Percentiles rank a stretch among this genome's conserved stretches.
These are phyloP conservation scores for Globisporangium irregulare DNA, from an alignment of 352 stramenopile species.

Conservation along the genomic window DNA sequence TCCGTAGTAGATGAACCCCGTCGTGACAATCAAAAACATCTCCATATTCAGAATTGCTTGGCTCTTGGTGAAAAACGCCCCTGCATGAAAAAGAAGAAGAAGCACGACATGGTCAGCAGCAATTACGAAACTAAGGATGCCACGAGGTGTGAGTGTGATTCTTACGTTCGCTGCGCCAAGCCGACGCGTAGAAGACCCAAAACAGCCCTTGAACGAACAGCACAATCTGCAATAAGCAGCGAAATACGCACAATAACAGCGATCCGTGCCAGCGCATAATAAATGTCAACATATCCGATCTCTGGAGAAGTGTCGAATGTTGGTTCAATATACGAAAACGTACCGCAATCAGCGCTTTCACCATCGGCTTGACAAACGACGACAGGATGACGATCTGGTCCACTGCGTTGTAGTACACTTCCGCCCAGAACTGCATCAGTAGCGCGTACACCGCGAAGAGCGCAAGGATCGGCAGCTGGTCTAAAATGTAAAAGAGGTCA, in stretches of 20 bases:
- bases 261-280: background rate
- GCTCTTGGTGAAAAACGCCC: conserved; percentile 74
- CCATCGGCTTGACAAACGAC: conserved; percentile 64
- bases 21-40: conserved; percentile 75
- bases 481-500: conserved; percentile 84
- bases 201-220: conserved; percentile 62
- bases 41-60: conserved; percentile 82
- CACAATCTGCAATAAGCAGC: conserved; percentile 31
- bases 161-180: conserved; percentile 70
- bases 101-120: background rate
- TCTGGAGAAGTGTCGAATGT: background rate
- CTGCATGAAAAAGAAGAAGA: conserved; percentile 22
- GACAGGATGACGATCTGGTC: conserved; percentile 63
- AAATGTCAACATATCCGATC: background rate
- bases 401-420: conserved; percentile 89
- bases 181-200: conserved; percentile 78
- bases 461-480: conserved; percentile 78
- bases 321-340: conserved; percentile 5
- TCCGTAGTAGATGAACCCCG: conserved; percentile 73
- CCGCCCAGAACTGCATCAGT: conserved; percentile 85
- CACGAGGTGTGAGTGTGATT: background rate
- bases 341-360: conserved; percentile 63
- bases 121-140: background rate
- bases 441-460: conserved; percentile 83
- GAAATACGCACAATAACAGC: background rate